Evolutionary conservation across 1,139 yeast genomes (phyloP), one percentile per base, ranked within the genome.

Genomic region (Protomyces pachydermus): DNA sequence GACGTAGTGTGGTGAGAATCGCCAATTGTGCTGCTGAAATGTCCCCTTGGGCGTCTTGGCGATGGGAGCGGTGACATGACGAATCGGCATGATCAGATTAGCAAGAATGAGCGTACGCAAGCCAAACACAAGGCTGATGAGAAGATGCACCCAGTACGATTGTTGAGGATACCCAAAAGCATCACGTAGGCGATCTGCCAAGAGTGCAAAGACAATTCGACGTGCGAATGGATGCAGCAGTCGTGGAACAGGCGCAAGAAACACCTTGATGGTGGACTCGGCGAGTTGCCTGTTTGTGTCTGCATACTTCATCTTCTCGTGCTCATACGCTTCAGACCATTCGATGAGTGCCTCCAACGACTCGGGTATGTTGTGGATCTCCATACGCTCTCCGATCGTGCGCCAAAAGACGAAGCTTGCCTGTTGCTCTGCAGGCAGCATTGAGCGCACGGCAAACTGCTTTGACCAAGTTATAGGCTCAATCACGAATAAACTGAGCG

Each of bases 321-420:
- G 16, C 32, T 54, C 56, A 37, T 54, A 54, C 16, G 46, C 48
- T n/a, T 37, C 34, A n/a, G 48, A 20, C 56, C 56, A 54, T 9
- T 8, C 18, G 4, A 25, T 25, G 18, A 54, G 10, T 6, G 35
- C 48, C 10, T 14, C 20, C 32, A 20, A 2, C 35, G 56, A 16
- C 28, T 38, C 48, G n/a, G 56, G 56, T 2, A 54, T 38, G 12
- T 38, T 3, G 35, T 10, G 32, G 32, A 54, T 54, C 28, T 18
- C 48, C 56, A 54, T 54, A 18, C 56, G 46, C n/a, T n/a, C 45
- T 16, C 56, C 56, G 35, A 54, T 54, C 32, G 48, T 23, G 46
- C 35, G 20, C 56, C 56, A 54, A 14, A 54, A 8, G 35, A 28
- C 35, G 56, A 54, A 54, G n/a, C 14, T 37, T 10, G 56, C 56